Evolutionary conservation across 2,329 filamentous ascomycete species (phyloP), one percentile per base, ranked within the genome.

Genomic region (Diaporthe australafricana): DNA sequence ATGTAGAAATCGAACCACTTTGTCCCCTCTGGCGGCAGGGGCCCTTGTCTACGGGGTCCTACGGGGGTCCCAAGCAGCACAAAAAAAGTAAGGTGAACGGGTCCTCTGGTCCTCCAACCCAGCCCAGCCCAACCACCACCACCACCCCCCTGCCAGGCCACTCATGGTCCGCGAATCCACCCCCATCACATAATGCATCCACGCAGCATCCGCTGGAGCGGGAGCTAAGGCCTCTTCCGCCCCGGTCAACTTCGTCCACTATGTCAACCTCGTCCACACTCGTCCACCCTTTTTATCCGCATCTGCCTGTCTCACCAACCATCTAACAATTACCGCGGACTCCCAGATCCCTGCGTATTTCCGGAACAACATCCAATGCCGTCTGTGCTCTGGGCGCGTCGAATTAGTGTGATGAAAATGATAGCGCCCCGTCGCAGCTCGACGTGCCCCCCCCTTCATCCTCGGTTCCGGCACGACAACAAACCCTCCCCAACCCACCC

Each of bases 1-100:
- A 72, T 68, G 70, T 60, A 48, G 38, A 56, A 72, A 72, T 72
- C 70, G 60, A 62, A 63, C 70, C 70, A 72, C 68, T 71, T 69
- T 62, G 25, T 25, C 45, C 50, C 66, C 70, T 63, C 66, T 35
- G 56, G 50, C 40, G 38, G 50, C 70, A 72, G 67, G 67, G 67
- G 60, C 60, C 60, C 60, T 63, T 63, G 63, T 52, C 48, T 50
- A 22, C 27, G n/a, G 30, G 60, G 60, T 35, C 11, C 57, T 17
- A 47, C 20, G 57, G 40, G 42, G 52, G 12, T 2, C 25, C 40
- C 42, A 48, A 35, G 25, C 42, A 25, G 57, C 57, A 52, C 32
- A 25, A 9, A 20, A 47, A 27, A 35, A 40, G 47, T 25, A 20
- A 66, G n/a, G 30, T 40, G 5, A 11, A 30, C 40, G 22, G 35